These are phyloP conservation scores for Fusarium sp. DNA, from an alignment of 2,329 filamentous ascomycete species.

Conservation along the genomic window DNA sequence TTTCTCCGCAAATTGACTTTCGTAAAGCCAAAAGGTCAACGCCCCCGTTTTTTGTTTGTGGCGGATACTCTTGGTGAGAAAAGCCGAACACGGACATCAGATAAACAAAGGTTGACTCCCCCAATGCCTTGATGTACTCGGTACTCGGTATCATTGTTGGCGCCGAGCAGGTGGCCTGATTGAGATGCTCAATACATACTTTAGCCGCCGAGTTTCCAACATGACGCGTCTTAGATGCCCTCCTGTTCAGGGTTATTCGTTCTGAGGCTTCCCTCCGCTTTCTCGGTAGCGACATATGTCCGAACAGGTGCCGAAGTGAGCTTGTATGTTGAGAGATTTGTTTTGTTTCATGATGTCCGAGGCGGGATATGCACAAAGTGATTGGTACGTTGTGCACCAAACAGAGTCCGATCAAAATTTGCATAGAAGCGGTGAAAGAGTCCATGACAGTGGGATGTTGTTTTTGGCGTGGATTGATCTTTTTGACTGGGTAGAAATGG, in stretches of 20 bases:
- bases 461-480: neutral
- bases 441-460: rapidly evolving
- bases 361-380: neutral
- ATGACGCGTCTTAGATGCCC: neutral
- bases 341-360: neutral
- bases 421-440: neutral
- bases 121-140: neutral
- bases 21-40: neutral
- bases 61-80: neutral
- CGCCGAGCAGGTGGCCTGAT: neutral
- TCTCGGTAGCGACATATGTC: neutral
- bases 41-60: neutral
- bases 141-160: neutral
- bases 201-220: neutral
- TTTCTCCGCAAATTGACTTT: neutral
- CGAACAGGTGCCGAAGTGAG: neutral
- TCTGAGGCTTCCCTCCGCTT: neutral
- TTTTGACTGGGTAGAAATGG: neutral
- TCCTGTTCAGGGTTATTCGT: rapidly evolving
- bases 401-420: neutral
- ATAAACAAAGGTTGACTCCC: neutral
- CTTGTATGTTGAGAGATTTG: neutral
- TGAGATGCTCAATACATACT: neutral
- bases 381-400: neutral
- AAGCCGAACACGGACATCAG: neutral